Conservation (phyloP, 257 asterid species). For the Scutellaria baicalensis region DNA sequence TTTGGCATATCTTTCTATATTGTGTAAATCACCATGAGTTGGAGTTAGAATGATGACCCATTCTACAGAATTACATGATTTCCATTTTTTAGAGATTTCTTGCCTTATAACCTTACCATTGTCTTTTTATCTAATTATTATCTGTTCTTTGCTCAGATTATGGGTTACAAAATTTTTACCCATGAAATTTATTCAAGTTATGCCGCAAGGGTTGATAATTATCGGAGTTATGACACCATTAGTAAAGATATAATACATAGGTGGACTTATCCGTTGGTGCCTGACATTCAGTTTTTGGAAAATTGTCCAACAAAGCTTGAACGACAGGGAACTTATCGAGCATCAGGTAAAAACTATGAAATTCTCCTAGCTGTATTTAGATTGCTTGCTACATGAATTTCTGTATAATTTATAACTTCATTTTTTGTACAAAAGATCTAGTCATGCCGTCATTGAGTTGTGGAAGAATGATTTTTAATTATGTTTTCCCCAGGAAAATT, state of each 20-base stretch:
- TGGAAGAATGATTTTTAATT: background rate
- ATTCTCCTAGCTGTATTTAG: conserved; percentile 3
- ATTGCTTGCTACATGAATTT: background rate
- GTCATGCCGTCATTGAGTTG: background rate
- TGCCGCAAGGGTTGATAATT: conserved; percentile 92
- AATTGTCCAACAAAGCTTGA: conserved; percentile 54
- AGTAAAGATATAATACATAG: conserved; percentile 94
- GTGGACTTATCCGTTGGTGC: conserved; percentile 98
- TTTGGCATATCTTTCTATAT: background rate
- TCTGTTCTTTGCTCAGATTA: conserved; percentile 49
- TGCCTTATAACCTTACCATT: background rate
- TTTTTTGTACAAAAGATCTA: conserved; percentile 9
- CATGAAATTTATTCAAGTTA: conserved; percentile 92
- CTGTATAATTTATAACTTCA: background rate
- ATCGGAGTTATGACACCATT: conserved; percentile 81
- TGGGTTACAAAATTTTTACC: conserved; percentile 90
- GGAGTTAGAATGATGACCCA: background rate
- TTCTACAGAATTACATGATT: background rate
- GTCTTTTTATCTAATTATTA: conserved; percentile 1
- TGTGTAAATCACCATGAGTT: background rate
- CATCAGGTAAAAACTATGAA: conserved; percentile 50
- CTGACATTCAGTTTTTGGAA: conserved; percentile 69
- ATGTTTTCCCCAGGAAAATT: background rate
- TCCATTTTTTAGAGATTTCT: background rate
- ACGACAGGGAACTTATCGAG: conserved; percentile 73